Base-by-base conservation (phyloP, 805 yeast species). In the Saccharomycopsis malanga region DNA sequence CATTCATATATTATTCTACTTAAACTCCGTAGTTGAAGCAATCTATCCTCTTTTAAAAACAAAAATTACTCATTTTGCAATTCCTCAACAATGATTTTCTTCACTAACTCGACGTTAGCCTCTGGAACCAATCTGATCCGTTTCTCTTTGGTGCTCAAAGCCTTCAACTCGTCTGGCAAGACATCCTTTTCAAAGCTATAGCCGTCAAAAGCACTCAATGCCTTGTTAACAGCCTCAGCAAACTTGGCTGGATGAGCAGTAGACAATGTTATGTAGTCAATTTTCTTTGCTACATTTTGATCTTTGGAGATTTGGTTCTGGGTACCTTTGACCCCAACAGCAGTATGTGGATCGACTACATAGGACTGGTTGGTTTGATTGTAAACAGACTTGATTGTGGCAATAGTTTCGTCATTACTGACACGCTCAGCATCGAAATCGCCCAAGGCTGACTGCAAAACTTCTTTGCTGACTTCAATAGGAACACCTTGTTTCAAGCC, bases 191-290 rank as follows among this genome's bases (percentile, higher is more conserved):
- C 96, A 61, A 93, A 93, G 3, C 88, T 78, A 68, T 93, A 93
- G 18, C 78, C 88, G 10, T 73, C 76, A 52, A 79, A 73, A 1
- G 72, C 73, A 39, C 66, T 61, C 55, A 93, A 72, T 2, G 98
- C 87, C 57, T 75, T 69, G 64, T 89, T 83, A 22, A 93, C 99
- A 43, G 96, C 98, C 54, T 87, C 97, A 22, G 96, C 86, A 61
- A 93, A 93, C 68, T 93, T 93, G 52, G 98, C 99, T 37, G 99
- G 99, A 64, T 93, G 99, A 6, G 99, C 99, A 41, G 99, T 93
- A 9, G 97, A 84, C 49, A 93, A 76, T 4, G 96, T 84, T 39
- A 93, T 73, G 56, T 73, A 74, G 47, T 76, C 70, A 24, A 69
- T 61, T 20, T 64, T 50, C 7, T 53, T 58, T 34, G 67, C 65